Evolutionary conservation across 1,284 basidiomycete species (phyloP).

Genomic region (Ustilago nuda): DNA sequence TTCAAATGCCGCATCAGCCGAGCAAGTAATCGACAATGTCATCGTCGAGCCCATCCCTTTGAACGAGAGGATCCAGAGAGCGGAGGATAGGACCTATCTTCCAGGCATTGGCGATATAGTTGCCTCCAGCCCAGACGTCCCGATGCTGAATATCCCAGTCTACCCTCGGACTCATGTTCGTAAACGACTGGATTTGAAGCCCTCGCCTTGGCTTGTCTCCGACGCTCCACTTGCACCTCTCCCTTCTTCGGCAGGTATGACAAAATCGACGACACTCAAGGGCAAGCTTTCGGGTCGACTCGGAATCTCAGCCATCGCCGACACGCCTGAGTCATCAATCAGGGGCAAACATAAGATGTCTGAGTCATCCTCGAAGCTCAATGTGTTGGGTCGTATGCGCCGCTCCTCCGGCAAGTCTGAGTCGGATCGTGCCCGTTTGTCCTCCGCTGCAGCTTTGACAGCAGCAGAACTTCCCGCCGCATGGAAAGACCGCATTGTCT

Average conservation of each 20-base stretch:
- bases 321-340: background rate
- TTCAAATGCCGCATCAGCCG: background rate
- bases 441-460: constrained; percentile 2
- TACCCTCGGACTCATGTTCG: constrained; percentile 16
- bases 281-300: constrained; percentile 34
- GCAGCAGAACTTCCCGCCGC: constrained; percentile 36
- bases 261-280: constrained; percentile 16
- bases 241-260: background rate
- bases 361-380: constrained; percentile 17
- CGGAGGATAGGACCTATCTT: constrained; percentile 21
- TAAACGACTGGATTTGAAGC: constrained; percentile 16
- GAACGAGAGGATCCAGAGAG: constrained; percentile 19
- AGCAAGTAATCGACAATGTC: background rate
- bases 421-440: constrained; percentile 2
- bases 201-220: background rate
- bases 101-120: constrained; percentile 47
- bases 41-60: constrained; percentile 34
- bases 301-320: background rate
- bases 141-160: constrained; percentile 4
- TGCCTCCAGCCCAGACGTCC: constrained; percentile 28
- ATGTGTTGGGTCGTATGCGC: constrained; percentile 16
- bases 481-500: constrained; percentile 34
- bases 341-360: constrained; percentile 13
- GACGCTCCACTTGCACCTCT: background rate
- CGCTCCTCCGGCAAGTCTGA: constrained; percentile 13